Evolutionary conservation across 768 basidiomycete genomes (phyloP), one percentile per base, ranked within the genome.

Genomic region (Termitomyces sp.): DNA sequence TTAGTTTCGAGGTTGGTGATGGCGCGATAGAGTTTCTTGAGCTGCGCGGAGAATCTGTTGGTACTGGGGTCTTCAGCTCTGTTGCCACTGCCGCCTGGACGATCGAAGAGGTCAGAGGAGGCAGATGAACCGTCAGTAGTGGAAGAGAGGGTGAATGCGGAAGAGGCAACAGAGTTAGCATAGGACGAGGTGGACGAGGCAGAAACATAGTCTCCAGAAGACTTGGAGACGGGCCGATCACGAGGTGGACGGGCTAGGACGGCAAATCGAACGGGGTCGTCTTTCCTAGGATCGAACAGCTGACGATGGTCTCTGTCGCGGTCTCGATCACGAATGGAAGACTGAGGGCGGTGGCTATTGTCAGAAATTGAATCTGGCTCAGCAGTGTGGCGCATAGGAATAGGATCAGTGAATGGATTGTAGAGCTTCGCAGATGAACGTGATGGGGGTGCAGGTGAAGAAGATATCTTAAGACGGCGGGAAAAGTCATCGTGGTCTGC

Each of bases 191-290:
- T 82, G 0, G 87, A 89, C 0, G 88, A 88, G 0, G 86, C 86
- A 13, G 87, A 90, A 23, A 89, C 73, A 53, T 86, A 83, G 63
- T 91, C 89, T 25, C 76, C 83, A 1, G 86, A 85, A 10, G 79
- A 76, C 60, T 85, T 85, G 23, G 82, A 77, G n/a, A 79, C 75
- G 7, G 83, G 76, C 6, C 79, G 79, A 38, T 66, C 65, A 48
- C 62, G 65, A 46, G 53, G 56, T 43, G 85, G 79, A 39, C 85
- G 80, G 4, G 82, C 73, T 33, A 84, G 78, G 32, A 85, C 80
- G 36, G 83, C 75, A 70, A 98, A 98, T 11, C 88, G 82, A 31
- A 94, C 82, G 0, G 97, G 93, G 67, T 98, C 92, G 67, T 98
- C 91, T 63, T 91, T 86, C 36, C 90, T 80, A 56, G 90, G 91